phyloP scores from a whole-genome alignment of 257 asterid genomes.

The Oldenlandia corymbosa region DNA sequence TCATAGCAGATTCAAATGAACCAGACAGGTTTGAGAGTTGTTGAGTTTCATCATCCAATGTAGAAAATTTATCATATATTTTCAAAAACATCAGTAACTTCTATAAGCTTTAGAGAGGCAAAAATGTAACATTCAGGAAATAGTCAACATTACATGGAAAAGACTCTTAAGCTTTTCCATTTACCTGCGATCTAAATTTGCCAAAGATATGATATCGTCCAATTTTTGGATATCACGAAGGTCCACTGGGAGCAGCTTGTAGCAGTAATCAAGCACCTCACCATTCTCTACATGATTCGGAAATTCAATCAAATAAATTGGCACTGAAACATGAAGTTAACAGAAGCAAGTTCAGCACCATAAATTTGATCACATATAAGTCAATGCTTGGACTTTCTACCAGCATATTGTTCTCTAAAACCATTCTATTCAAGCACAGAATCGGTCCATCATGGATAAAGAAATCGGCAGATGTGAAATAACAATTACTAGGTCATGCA shows the following conservation, averaged over 20 bases:
- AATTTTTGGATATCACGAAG: constrained; percentile 64
- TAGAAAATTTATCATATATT: not conserved
- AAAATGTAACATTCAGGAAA: not conserved
- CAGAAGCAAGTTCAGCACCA: too few relatives aligned
- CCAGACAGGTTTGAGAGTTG: not conserved
- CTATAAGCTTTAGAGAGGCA: constrained; percentile 1
- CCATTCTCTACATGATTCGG: constrained; percentile 70
- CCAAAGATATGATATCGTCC: constrained; percentile 60
- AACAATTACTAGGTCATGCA: not conserved
- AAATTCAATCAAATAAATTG: not conserved
- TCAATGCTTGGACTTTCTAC: not conserved
- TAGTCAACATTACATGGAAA: not conserved
- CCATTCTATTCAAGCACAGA: too few relatives aligned
- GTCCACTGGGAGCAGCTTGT: constrained; percentile 94
- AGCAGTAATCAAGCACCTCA: constrained; percentile 73
- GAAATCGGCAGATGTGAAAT: not conserved
- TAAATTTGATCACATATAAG: not conserved
- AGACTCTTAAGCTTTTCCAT: constrained; percentile 20
- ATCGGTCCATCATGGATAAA: too few relatives aligned
- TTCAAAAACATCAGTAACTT: not conserved
- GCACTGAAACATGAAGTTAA: constrained; percentile 14
- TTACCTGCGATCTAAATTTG: constrained; percentile 86
- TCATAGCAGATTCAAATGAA: not conserved
- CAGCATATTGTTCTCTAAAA: not conserved
- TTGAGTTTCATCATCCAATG: not conserved